A percentile compares a stretch with the other conserved stretches of the same genome.
These are phyloP conservation scores for Nidula niveotomentosa DNA, from an alignment of 1,284 basidiomycete genomes.

Conservation along the genomic window DNA sequence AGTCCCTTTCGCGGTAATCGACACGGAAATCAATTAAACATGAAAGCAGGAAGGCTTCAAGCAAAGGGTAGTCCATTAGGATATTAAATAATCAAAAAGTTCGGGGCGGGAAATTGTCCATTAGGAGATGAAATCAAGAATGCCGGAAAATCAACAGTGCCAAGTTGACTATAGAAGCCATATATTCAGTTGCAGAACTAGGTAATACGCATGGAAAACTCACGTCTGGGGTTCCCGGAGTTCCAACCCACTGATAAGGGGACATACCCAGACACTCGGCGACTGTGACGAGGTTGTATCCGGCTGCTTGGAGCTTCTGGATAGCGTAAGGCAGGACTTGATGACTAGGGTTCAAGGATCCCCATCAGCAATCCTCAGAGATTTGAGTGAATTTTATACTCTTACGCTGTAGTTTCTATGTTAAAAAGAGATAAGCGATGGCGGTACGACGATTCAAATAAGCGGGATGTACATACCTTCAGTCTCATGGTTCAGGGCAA, in stretches of 20 bases:
- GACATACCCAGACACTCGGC: slow-evolving; percentile 40
- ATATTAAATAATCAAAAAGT: too few relatives aligned
- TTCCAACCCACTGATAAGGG: slow-evolving; percentile 30
- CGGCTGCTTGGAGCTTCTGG: slow-evolving; percentile 26
- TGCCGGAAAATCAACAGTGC: too few relatives aligned
- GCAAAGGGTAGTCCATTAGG: too few relatives aligned
- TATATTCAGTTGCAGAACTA: too few relatives aligned
- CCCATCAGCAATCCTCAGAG: background rate
- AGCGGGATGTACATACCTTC: slow-evolving; percentile 19
- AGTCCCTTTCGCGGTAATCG: too few relatives aligned
- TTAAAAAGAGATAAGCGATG: background rate
- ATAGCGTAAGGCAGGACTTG: slow-evolving; percentile 34
- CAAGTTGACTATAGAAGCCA: too few relatives aligned
- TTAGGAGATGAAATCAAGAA: too few relatives aligned
- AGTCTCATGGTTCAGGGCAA: slow-evolving; percentile 45
- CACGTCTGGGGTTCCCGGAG: slow-evolving; percentile 11
- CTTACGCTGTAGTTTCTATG: slow-evolving; percentile 34
- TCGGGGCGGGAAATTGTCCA: too few relatives aligned
- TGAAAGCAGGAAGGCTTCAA: too few relatives aligned
- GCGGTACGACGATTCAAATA: background rate
- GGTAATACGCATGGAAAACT: background rate
- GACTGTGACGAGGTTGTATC: slow-evolving; percentile 43
- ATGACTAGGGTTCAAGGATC: slow-evolving; percentile 14
- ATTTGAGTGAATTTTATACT: slow-evolving; percentile 7
- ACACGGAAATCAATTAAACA: too few relatives aligned